A percentile compares a stretch with the other conserved stretches of the same genome.
These are phyloP conservation scores for Lenwebbia sp. DNA, from an alignment of 345 rosid species.

Conservation along the genomic window DNA sequence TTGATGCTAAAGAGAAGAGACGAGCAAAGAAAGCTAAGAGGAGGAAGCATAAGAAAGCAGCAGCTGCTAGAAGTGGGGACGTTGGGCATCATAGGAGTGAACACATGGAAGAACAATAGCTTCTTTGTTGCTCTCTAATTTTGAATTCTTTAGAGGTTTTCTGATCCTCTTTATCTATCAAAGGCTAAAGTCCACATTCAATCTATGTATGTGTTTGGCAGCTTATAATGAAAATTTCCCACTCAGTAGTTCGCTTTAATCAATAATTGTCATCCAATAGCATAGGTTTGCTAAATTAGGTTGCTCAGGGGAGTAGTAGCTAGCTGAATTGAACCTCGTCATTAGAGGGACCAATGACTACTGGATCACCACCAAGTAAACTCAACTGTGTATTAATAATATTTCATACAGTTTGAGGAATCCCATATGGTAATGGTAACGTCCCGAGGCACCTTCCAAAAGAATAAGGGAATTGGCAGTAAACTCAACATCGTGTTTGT, in stretches of 20 bases:
- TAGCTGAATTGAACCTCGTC: neutral
- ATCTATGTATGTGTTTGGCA: neutral
- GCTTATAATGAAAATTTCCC: neutral
- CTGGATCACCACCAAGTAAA: neutral
- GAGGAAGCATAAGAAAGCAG: constrained; percentile 59
- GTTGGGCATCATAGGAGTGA: constrained; percentile 26
- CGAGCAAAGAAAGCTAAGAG: constrained; percentile 92
- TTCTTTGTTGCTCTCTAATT: neutral
- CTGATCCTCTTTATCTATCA: neutral
- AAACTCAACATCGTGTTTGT: neutral
- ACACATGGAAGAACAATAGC: constrained; percentile 34
- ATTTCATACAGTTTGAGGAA: accelerated
- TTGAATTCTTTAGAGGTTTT: neutral
- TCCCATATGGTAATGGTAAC: neutral
- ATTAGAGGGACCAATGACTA: neutral
- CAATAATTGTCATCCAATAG: neutral
- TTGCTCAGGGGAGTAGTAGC: neutral
- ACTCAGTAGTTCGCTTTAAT: neutral
- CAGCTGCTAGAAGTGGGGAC: constrained; percentile 32
- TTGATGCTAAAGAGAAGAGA: constrained; percentile 82
- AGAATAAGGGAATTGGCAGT: neutral
- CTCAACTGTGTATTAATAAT: neutral
- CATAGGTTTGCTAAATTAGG: neutral
- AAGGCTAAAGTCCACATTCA: neutral
- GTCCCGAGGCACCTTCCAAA: too few species aligned